Percentiles rank a stretch among this genome's conserved stretches.
Conservation (phyloP, 2,329 filamentous ascomycete genomes). For the Aureobasidium sp. region DNA sequence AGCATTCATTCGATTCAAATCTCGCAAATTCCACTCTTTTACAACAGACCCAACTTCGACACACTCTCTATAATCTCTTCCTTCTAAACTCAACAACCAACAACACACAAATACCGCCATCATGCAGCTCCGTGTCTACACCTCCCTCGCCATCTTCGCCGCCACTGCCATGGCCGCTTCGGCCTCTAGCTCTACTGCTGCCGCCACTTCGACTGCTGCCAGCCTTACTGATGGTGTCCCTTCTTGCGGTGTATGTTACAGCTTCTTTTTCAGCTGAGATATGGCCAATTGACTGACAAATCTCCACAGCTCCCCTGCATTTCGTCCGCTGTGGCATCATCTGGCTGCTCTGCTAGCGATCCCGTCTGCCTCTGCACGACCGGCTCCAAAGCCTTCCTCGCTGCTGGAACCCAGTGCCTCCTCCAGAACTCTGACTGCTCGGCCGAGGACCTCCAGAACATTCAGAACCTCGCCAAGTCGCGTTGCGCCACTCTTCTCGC, state of each 20-base stretch:
- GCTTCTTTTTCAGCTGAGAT: background rate
- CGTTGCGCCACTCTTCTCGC: background rate
- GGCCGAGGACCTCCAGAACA: conserved; percentile 33
- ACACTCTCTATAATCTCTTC: background rate
- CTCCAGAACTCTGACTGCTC: conserved; percentile 29
- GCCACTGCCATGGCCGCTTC: conserved; percentile 5
- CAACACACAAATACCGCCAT: conserved; percentile 8
- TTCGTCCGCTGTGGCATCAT: conserved; percentile 38
- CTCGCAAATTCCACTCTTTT: background rate
- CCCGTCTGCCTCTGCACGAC: conserved; percentile 47
- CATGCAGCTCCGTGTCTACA: conserved; percentile 13
- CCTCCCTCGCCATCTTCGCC: conserved; percentile 11
- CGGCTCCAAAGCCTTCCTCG: conserved; percentile 29
- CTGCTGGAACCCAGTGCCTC: conserved; percentile 36
- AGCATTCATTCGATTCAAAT: background rate
- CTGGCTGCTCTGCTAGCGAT: conserved; percentile 43
- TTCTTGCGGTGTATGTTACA: background rate
- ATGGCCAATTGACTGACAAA: background rate
- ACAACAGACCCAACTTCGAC: background rate
- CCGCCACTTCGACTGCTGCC: background rate
- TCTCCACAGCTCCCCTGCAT: conserved; percentile 33
- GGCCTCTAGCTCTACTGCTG: background rate
- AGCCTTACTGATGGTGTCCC: background rate
- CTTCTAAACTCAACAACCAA: background rate
- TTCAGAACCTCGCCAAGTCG: conserved; percentile 19